Evolutionary conservation across 1,284 basidiomycete species (phyloP).

Genomic region (Tremellales sp.): DNA sequence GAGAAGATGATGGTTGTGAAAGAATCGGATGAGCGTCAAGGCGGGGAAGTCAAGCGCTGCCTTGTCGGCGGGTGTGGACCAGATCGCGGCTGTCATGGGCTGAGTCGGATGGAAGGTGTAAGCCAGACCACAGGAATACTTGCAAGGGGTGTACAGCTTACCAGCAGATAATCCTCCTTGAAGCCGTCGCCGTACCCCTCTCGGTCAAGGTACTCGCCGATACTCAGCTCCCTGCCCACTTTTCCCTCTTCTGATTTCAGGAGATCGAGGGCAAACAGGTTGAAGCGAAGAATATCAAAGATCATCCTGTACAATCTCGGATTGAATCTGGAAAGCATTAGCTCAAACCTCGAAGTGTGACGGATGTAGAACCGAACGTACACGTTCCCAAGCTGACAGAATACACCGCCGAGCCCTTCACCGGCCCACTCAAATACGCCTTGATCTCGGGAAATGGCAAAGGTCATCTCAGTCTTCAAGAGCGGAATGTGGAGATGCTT

Average conservation of each 20-base stretch:
- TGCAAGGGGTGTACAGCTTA: conserved; percentile 45
- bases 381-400: conserved; percentile 62
- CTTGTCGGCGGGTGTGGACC: conserved; percentile 72
- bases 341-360: not conserved
- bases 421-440: conserved; percentile 74
- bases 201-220: conserved; percentile 64
- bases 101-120: conserved; percentile 43
- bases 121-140: not conserved
- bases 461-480: conserved; percentile 69
- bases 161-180: conserved; percentile 73
- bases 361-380: conserved; percentile 7
- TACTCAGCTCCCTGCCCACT: conserved; percentile 53
- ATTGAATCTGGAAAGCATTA: conserved; percentile 51
- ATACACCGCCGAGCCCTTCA: conserved; percentile 59
- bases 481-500: conserved; percentile 54
- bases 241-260: conserved; percentile 23
- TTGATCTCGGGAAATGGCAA: conserved; percentile 65
- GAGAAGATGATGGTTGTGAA: conserved; percentile 75
- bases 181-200: conserved; percentile 68
- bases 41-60: conserved; percentile 70
- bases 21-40: conserved; percentile 66
- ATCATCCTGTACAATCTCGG: conserved; percentile 68
- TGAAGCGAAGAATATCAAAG: conserved; percentile 75
- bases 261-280: conserved; percentile 57
- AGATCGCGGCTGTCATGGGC: conserved; percentile 78